Evolutionary conservation across 2,329 filamentous ascomycete genomes (phyloP).

Genomic region (Thielaviopsis euricoi): DNA sequence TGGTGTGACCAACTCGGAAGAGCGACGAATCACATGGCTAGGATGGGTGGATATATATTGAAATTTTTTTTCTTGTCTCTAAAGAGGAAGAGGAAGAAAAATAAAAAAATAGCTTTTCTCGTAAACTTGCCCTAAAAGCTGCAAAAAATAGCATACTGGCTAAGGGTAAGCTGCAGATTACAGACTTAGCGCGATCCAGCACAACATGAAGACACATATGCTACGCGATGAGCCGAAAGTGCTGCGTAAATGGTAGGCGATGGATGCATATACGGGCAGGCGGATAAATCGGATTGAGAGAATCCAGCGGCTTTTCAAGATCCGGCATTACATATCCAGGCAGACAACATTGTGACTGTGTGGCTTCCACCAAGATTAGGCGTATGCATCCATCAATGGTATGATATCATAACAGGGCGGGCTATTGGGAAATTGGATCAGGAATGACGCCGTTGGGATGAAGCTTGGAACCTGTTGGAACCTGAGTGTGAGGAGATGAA

Average conservation of each 20-base stretch:
- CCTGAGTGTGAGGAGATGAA: neutral
- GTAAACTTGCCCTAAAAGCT: too few species aligned
- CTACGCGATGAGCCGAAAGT: neutral
- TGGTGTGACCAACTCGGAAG: neutral
- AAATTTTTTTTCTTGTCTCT: too few species aligned
- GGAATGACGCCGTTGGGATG: neutral
- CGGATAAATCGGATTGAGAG: neutral
- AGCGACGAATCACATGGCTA: neutral
- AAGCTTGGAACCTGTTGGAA: neutral
- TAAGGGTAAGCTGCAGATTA: too few species aligned
- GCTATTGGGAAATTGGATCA: too few species aligned
- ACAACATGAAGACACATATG: neutral
- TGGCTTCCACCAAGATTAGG: neutral
- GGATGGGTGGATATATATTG: neutral
- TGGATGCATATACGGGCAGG: neutral
- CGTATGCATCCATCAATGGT: neutral
- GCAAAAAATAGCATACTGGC: neutral
- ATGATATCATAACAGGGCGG: neutral
- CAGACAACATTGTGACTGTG: neutral
- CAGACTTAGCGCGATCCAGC: neutral
- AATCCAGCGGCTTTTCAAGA: neutral
- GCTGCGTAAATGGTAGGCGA: neutral
- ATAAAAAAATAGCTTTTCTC: too few species aligned
- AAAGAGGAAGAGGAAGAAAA: too few species aligned
- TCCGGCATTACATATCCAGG: neutral